Base-by-base conservation (phyloP, 768 basidiomycete genomes). In the Artomyces pyxidatus region DNA sequence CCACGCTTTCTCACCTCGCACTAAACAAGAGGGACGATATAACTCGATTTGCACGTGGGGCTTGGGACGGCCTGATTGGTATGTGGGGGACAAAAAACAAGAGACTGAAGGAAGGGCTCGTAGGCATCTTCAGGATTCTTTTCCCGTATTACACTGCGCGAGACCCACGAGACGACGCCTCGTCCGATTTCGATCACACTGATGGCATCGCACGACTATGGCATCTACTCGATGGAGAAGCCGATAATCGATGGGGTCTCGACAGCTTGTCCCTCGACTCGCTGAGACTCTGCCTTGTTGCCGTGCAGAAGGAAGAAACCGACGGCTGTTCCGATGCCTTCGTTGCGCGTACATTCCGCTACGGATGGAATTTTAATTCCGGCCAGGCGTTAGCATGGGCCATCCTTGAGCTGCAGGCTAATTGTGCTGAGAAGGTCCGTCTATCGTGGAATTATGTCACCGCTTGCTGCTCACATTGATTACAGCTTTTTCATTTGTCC, bases 1-100 rank as follows among this genome's bases (percentile, higher is more conserved):
- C 81, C 2, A 73, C 83, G 1, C 76, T 98, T 7, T 75, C 73
- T 3, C 83, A 88, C 47, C 65, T 93, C n/a, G 78, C 89, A 2
- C 67, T 95, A 48, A 98, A 98, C 61, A 74, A 69, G 50, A 78
- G 74, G 37, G 60, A 71, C 7, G 73, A 76, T 2, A 76, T 89
- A 30, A 71, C 75, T 7, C 63, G 63, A 16, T 84, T 89, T 54
- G 85, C 88, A 0, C 65, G 69, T 4, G 65, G 66, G 25, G 68
- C 82, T 1, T 89, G 92, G 81, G 67, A 78, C 40, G 63, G 64
- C 2, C 59, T 97, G 5, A 71, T 92, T 3, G 67, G 66, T 2
- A 65, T 95, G 22, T 96, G 91, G 91, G 72, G 74, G 2, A 85
- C 85, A 16, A 91, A 89, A 66, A 83, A 81, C 62, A 81, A 77